Evolutionary conservation across 2,329 filamentous ascomycete genomes (phyloP).

Genomic region (Diaporthe longicolla): DNA sequence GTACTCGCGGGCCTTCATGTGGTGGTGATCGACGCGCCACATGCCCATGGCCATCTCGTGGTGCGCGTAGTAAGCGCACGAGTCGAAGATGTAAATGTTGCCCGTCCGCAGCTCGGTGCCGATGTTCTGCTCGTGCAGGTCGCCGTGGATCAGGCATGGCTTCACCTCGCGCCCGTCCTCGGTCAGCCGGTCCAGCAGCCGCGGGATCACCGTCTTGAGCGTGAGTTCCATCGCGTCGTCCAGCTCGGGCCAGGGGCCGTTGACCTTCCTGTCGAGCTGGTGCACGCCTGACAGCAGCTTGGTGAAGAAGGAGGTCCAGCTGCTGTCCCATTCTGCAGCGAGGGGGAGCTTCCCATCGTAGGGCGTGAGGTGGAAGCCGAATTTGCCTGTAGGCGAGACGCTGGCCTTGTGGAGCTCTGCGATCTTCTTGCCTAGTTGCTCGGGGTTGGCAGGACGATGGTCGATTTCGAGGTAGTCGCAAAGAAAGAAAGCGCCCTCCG

Average conservation of each 20-base stretch:
- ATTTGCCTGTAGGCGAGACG: constrained; percentile 50
- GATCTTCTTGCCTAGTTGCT: constrained; percentile 41
- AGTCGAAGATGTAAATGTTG: constrained; percentile 55
- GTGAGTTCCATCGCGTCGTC: constrained; percentile 46
- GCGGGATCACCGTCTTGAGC: constrained; percentile 44
- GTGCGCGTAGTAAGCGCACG: constrained; percentile 56
- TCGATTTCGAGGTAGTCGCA: constrained; percentile 52
- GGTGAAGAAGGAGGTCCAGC: constrained; percentile 57
- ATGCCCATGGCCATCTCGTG: constrained; percentile 55
- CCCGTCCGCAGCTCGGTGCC: constrained; percentile 51
- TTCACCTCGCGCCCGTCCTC: constrained; percentile 48
- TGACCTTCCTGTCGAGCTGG: constrained; percentile 49
- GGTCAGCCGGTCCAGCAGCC: constrained; percentile 51
- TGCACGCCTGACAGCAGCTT: constrained; percentile 51
- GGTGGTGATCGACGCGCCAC: constrained; percentile 48
- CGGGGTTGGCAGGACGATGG: constrained; percentile 40
- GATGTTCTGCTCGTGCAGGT: constrained; percentile 59
- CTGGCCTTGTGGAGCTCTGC: constrained; percentile 44
- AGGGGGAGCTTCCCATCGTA: constrained; percentile 51
- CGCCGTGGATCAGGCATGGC: constrained; percentile 55
- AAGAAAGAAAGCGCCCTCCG: constrained; percentile 49
- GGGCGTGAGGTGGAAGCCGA: constrained; percentile 55
- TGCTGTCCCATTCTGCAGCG: constrained; percentile 52
- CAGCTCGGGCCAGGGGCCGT: constrained; percentile 51
- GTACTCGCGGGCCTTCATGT: constrained; percentile 37